Conservation (phyloP, 1,284 basidiomycete species). For the Boletellus deceptivus region DNA sequence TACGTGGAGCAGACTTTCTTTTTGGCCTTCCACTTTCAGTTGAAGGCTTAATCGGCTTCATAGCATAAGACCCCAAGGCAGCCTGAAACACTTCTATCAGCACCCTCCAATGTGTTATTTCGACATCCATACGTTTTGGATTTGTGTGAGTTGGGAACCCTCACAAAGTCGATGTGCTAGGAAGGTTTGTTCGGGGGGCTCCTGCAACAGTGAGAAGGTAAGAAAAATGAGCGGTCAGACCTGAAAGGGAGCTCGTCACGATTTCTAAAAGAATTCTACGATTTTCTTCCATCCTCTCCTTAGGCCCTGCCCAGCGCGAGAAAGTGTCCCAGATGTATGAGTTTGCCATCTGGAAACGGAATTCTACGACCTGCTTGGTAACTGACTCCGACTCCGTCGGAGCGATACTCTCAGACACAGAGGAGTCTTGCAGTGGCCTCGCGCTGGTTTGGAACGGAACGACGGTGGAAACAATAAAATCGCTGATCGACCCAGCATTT, state of each 20-base stretch:
- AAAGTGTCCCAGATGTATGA: conserved; percentile 52
- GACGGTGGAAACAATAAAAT: conserved; percentile 41
- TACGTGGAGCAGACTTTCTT: conserved; percentile 29
- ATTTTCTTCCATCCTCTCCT: conserved; percentile 45
- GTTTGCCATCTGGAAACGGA: conserved; percentile 47
- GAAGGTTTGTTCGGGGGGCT: conserved; percentile 48
- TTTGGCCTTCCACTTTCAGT: conserved; percentile 36
- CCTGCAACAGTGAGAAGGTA: conserved; percentile 14
- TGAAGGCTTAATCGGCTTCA: conserved; percentile 50
- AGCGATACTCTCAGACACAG: conserved; percentile 12
- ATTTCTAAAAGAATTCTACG: conserved; percentile 40
- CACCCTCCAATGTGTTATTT: neutral
- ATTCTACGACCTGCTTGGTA: conserved; percentile 40
- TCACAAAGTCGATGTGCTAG: conserved; percentile 56
- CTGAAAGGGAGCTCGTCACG: conserved; percentile 31
- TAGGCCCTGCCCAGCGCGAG: conserved; percentile 54
- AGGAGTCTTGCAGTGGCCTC: conserved; percentile 11
- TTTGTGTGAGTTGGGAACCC: conserved; percentile 53
- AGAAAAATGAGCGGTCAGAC: neutral
- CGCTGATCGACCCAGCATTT: conserved; percentile 23
- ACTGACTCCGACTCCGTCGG: conserved; percentile 4
- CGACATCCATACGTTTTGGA: conserved; percentile 47
- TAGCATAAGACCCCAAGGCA: conserved; percentile 45
- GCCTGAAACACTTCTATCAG: conserved; percentile 36
- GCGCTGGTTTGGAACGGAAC: conserved; percentile 31